Evolutionary conservation across 345 rosid species (phyloP).

Genomic region (Conringia planisiliqua): DNA sequence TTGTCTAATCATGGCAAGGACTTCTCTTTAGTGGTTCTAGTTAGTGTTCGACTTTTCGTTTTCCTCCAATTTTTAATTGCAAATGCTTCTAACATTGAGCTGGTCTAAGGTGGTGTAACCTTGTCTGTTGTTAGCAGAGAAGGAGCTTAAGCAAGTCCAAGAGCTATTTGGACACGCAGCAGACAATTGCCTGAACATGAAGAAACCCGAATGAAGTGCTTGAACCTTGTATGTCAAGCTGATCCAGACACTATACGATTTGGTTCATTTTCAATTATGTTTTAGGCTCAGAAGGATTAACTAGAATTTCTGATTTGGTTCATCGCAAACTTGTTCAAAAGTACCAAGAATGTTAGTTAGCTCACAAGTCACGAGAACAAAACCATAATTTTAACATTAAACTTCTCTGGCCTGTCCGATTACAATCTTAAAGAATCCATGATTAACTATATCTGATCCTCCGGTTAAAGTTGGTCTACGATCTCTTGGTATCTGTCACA

Average conservation of each 20-base stretch:
- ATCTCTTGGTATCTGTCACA: not conserved
- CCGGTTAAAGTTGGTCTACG: not conserved
- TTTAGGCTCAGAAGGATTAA: not conserved
- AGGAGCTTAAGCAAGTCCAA: conserved; percentile 78
- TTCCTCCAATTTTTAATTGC: not conserved
- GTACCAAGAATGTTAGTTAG: not conserved
- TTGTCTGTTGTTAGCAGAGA: conserved; percentile 52
- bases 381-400: not conserved
- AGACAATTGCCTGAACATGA: conserved; percentile 81
- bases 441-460: not conserved
- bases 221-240: not conserved
- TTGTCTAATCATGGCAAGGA: not conserved
- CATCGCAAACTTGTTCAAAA: not conserved
- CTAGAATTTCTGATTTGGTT: not conserved
- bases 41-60: not conserved
- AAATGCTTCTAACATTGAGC: not conserved
- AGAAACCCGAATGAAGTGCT: conserved; percentile 58
- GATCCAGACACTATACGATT: not conserved
- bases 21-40: not conserved
- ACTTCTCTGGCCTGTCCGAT: not conserved
- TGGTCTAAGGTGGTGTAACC: not conserved
- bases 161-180: conserved; percentile 76
- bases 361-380: not conserved
- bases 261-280: not conserved
- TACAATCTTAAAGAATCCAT: not conserved